Conservation (phyloP, 805 yeast species). For the Vanderwaltozyma tropicalis region DNA sequence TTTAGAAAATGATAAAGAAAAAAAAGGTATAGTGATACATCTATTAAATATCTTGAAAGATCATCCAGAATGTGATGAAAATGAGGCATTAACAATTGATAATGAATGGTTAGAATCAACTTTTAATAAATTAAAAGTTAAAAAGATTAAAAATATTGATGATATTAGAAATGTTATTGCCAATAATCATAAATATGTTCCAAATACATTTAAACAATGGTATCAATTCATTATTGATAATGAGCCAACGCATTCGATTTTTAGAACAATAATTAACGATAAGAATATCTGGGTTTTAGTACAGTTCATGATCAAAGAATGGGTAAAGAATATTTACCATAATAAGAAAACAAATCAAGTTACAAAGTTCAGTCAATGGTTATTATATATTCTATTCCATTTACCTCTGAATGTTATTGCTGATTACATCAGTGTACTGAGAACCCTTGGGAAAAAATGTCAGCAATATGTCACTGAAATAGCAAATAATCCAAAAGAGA, state of each 20-base stretch:
- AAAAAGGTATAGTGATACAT: constrained; percentile 9
- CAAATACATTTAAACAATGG: constrained; percentile 24
- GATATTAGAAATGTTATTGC: constrained; percentile 13
- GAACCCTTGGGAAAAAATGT: constrained; percentile 25
- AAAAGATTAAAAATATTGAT: constrained; percentile 8
- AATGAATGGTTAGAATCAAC: constrained; percentile 16
- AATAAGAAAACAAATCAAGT: constrained; percentile 8
- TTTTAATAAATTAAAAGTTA: constrained; percentile 5
- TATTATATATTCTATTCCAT: constrained; percentile 19
- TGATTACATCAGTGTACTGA: constrained; percentile 17
- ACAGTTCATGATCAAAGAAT: constrained; percentile 19
- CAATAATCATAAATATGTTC: constrained; percentile 5
- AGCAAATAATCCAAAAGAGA: no score
- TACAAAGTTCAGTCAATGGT: constrained; percentile 14
- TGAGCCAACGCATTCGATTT: constrained; percentile 19
- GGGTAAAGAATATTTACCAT: constrained; percentile 15
- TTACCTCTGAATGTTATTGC: constrained; percentile 19
- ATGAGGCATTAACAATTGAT: constrained; percentile 13
- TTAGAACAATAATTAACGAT: constrained; percentile 7
- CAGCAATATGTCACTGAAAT: constrained; percentile 2
- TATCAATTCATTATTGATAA: constrained; percentile 16
- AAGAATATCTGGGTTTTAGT: constrained; percentile 18
- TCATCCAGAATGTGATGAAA: constrained; percentile 3
- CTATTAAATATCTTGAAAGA: constrained; percentile 12
- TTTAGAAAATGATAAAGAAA: constrained; percentile 5